phyloP scores from a whole-genome alignment of 2,329 filamentous ascomycete species.

The Teratosphaeria nubilosa region DNA sequence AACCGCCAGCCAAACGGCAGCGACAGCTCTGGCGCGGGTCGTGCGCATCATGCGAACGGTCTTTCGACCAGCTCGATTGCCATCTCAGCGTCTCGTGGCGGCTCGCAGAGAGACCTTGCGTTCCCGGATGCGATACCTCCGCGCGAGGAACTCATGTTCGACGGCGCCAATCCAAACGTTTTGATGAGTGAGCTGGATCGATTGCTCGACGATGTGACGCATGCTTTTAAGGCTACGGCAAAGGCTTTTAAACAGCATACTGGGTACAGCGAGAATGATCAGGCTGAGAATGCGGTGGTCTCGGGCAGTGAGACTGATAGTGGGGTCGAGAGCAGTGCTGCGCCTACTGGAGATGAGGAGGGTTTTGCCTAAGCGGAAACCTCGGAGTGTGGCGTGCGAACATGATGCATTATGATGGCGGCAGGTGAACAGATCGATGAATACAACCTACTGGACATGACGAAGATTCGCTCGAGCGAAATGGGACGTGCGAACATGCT shows the following conservation, averaged over 20 bases:
- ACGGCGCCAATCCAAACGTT: slow-evolving; percentile 19
- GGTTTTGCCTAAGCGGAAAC: slow-evolving; percentile 1
- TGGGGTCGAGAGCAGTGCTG: slow-evolving; percentile 8
- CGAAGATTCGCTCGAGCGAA: no score
- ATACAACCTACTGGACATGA: not conserved
- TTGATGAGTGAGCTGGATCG: slow-evolving; percentile 22
- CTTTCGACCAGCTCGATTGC: slow-evolving; percentile 1
- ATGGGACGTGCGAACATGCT: not conserved
- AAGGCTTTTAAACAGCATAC: slow-evolving; percentile 6
- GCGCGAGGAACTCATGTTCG: slow-evolving; percentile 19
- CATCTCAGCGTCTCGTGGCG: slow-evolving; percentile 5
- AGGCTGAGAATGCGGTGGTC: not conserved
- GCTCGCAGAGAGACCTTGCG: slow-evolving; percentile 7
- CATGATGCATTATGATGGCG: not conserved
- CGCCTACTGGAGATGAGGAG: slow-evolving; percentile 10
- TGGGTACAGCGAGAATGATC: not conserved
- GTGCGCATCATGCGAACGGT: not conserved
- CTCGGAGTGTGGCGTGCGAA: not conserved
- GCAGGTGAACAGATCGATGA: not conserved
- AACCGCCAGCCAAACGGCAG: slow-evolving; percentile 6
- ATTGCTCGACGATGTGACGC: slow-evolving; percentile 16
- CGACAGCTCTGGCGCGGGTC: not conserved
- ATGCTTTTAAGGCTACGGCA: slow-evolving; percentile 8
- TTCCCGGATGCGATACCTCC: slow-evolving; percentile 22
- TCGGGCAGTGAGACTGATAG: slow-evolving; percentile 7